Conservation (phyloP, 1,284 basidiomycete genomes). For the Xerocomus nothofagi region DNA sequence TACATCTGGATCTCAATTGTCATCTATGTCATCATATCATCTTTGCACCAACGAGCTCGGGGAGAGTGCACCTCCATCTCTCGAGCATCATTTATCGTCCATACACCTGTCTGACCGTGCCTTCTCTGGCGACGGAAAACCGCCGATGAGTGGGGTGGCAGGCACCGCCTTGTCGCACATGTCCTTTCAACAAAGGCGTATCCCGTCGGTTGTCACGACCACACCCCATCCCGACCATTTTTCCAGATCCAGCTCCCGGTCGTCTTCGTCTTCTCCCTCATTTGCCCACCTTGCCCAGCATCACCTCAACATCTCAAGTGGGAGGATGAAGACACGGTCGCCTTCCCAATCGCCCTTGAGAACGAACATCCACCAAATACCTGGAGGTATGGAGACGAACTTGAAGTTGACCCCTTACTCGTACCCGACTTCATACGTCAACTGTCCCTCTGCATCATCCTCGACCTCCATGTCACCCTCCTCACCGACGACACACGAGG, state of each 20-base stretch:
- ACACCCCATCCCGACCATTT: conserved; percentile 34
- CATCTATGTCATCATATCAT: conserved; percentile 36
- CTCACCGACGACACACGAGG: conserved; percentile 23
- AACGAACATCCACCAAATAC: conserved; percentile 15
- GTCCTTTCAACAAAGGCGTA: conserved; percentile 34
- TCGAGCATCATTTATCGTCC: conserved; percentile 23
- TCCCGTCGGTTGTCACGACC: conserved; percentile 42
- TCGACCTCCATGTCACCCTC: conserved; percentile 23
- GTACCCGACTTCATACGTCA: conserved; percentile 20
- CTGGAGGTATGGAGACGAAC: conserved; percentile 16
- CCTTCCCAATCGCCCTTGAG: conserved; percentile 34
- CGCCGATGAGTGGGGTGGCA: conserved; percentile 1
- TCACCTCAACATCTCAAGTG: conserved; percentile 18
- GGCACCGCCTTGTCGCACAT: conserved; percentile 21
- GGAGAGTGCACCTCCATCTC: conserved; percentile 13
- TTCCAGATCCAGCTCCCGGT: conserved; percentile 21
- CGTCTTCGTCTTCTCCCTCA: conserved; percentile 20
- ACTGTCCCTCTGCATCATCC: conserved; percentile 17
- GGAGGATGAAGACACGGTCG: conserved; percentile 27
- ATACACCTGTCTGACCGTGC: conserved; percentile 20
- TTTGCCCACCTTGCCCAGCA: conserved; percentile 27
- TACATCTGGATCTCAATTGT: conserved; percentile 42
- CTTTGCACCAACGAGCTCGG: conserved; percentile 21
- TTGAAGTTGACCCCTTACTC: conserved; percentile 13
- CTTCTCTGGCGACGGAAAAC: conserved; percentile 6